Percentiles rank a stretch among this genome's conserved stretches.
phyloP scores from a whole-genome alignment of 2,329 filamentous ascomycete species.

The Monosporascus sp. region DNA sequence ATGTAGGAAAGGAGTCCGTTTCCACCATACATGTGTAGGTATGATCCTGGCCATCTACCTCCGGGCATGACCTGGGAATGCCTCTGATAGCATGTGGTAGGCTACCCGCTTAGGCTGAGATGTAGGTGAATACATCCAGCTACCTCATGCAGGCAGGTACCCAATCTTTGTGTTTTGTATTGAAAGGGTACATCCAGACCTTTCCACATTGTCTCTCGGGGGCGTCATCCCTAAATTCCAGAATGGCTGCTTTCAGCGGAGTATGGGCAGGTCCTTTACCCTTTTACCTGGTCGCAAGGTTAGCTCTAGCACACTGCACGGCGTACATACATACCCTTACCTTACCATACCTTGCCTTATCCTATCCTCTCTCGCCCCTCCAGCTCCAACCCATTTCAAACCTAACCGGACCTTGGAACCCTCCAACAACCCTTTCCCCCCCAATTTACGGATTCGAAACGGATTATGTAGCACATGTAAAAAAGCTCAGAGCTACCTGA shows the following conservation, averaged over 20 bases:
- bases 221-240: not conserved
- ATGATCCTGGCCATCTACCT: not conserved
- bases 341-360: no score
- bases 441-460: conserved; percentile 33
- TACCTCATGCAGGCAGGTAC: no score
- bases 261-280: not conserved
- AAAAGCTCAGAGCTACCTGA: conserved; percentile 33
- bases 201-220: not conserved
- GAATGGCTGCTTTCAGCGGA: conserved; percentile 19
- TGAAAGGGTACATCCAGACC: not conserved
- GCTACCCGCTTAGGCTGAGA: not conserved
- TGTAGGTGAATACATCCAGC: no score
- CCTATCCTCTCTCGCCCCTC: not conserved
- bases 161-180: no score
- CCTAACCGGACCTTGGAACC: not conserved
- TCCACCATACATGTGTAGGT: not conserved
- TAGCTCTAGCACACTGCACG: no score
- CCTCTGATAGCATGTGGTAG: not conserved
- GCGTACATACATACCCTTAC: no score
- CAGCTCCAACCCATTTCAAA: not conserved
- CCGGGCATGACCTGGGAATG: not conserved
- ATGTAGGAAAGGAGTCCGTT: no score
- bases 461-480: conserved; percentile 38
- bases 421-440: conserved; percentile 11
- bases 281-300: no score